Base-by-base conservation (phyloP, 768 basidiomycete species). In the Trametopsis cervina region DNA sequence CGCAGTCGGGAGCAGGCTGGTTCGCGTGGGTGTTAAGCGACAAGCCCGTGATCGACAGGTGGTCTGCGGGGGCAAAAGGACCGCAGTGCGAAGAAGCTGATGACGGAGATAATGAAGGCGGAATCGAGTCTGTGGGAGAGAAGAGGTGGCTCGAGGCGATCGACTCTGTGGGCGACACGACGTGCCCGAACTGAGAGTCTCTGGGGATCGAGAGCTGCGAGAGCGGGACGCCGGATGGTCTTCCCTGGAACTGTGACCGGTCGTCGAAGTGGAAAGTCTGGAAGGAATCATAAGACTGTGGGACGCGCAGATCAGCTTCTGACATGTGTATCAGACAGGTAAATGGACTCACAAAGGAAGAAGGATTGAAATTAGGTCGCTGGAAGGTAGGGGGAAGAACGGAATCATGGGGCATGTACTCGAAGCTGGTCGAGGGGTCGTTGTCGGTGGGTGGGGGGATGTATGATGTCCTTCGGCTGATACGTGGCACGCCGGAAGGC, bases 381-480 rank as follows among this genome's bases (percentile, higher is more conserved):
- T 64, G 57, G 55, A 68, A 72, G 23, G 67, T 57, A 20, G 67
- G 67, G 24, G 71, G 63, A 52, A 71, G 60, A 46, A 72, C 71
- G 40, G 63, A 62, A 49, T 69, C 70, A 56, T 65, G 65, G 26
- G 79, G 75, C 25, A 76, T 58, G 63, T 73, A 83, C 61, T 83
- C 80, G 65, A 79, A 83, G 27, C 66, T 68, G 43, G 73, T 66
- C 41, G 57, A 60, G 60, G 60, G 54, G 58, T 63, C 49, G 40
- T 61, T 54, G 66, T 70, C 57, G 69, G 69, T 39, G 5, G 51
- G 58, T 17, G 51, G 56, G 35, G 44, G 60, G 50, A 27, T 44
- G 43, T 69, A 66, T 26, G 79, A 71, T 27, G 79, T 65, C 45
- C 82, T 77, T 46, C 80, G 74, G 57, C 73, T 76, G 69, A 81